Percentiles rank a stretch among this genome's conserved stretches.
Evolutionary conservation across 495 filamentous ascomycete genomes (phyloP).

Genomic region (Aspergillus indologenus): DNA sequence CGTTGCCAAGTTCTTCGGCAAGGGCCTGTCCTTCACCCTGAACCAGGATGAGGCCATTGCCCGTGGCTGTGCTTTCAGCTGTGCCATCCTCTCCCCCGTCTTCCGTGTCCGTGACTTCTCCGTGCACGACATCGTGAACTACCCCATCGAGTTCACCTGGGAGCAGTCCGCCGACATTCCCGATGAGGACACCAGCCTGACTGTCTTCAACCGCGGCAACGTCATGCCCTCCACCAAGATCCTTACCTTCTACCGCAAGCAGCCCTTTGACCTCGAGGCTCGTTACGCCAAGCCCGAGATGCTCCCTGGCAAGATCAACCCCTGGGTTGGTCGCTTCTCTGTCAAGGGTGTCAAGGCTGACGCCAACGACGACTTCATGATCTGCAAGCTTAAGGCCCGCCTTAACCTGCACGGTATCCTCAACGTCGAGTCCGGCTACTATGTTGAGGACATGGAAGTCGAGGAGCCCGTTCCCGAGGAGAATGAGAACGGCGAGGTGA

Average conservation of each 20-base stretch:
- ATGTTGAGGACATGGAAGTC: conserved; percentile 95
- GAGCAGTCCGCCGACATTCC: conserved; percentile 98
- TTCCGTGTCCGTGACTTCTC: conserved; percentile 99
- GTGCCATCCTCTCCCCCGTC: conserved; percentile 93
- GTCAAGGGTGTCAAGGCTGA: conserved; percentile 87
- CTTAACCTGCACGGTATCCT: conserved; percentile 95
- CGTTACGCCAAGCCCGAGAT: conserved; percentile 82
- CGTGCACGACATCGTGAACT: conserved; percentile 94
- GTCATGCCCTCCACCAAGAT: conserved; percentile 99
- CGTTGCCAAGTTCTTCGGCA: conserved; percentile 87
- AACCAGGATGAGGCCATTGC: conserved; percentile 99
- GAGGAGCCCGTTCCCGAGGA: conserved; percentile 82
- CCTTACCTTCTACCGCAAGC: conserved; percentile 98
- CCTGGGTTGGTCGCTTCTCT: conserved; percentile 95
- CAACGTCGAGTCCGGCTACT: conserved; percentile 96
- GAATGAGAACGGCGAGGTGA: conserved; percentile 67
- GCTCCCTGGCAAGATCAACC: conserved; percentile 87
- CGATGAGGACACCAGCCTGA: conserved; percentile 96
- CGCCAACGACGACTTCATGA: conserved; percentile 91
- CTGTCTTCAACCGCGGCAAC: conserved; percentile 96
- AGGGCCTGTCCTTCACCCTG: conserved; percentile 89
- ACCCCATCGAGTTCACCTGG: conserved; percentile 99
- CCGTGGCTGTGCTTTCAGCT: conserved; percentile 95
- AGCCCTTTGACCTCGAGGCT: conserved; percentile 94
- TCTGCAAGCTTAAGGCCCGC: conserved; percentile 98